Base-by-base conservation (phyloP, 1,284 basidiomycete genomes). In the Limonomyces culmigenus region DNA sequence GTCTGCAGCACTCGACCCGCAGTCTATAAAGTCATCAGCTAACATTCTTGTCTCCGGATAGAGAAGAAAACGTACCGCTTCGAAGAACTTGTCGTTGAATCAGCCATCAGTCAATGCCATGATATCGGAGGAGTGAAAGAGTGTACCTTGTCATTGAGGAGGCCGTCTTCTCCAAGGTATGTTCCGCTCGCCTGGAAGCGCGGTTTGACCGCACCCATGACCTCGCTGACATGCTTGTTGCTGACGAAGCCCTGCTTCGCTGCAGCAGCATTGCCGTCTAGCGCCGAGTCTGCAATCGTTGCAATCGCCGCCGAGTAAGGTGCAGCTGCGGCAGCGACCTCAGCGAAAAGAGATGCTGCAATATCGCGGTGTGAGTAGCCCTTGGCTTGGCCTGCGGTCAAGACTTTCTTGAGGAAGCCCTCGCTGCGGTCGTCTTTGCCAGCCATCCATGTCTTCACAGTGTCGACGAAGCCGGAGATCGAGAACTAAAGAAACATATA, bases 351-450 rank as follows among this genome's bases (percentile, higher is more conserved):
- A 15, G 10, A 6, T 10, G 10, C 15, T 8, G 30, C 30, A 11
- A 32, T 11, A 6, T 17, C 16, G 10, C 16, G 10, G 30, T 32
- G 11, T 6, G 30, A 32, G 11, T 10, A 17, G 30, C 30, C 30
- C 30, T 6, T 8, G 8, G 8, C n/a, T n/a, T 27, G 10, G 30
- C 30, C 11, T 8, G 6, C 15, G 16, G 10, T 17, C 10, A 32
- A 15, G 16, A 32, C 11, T 15, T 10, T 16, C 15, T 60, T 63
- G 23, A 64, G 57, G 18, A 86, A 56, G 4, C 65, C 63, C 43
- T 69, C 65, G 40, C 71, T 58, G 31, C 81, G 50, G 21, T 67
- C 63, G 21, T 65, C 59, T 29, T 66, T 60, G 19, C 60, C 56
- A 12, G 44, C 50, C 47, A 63, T 70, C 50, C 62, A 64, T 19